A percentile compares a stretch with the other conserved stretches of the same genome.
Evolutionary conservation across 106 monocot genomes (phyloP).

Genomic region (Allium sativum): DNA sequence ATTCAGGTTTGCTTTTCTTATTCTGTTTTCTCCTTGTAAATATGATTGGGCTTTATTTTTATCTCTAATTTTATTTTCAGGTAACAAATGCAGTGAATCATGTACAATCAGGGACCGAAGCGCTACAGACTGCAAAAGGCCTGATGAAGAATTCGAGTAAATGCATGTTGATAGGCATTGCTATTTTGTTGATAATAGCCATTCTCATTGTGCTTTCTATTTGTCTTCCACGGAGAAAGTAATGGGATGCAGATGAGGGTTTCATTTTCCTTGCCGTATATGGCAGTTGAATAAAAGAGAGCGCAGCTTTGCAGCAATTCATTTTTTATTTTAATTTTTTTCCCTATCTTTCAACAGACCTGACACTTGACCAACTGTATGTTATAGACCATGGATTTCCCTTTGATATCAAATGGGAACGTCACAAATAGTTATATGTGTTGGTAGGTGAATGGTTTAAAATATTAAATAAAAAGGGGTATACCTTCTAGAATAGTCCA

Average conservation of each 20-base stretch:
- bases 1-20: conserved; percentile 16
- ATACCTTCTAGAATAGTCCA: too few relatives aligned
- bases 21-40: neutral
- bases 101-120: conserved; percentile 35
- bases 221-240: conserved; percentile 30
- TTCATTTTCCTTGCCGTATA: neutral
- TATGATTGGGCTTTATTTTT: neutral
- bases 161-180: conserved; percentile 36
- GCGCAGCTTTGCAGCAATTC: too few relatives aligned
- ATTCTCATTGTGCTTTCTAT: conserved; percentile 26
- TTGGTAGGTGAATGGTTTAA: too few relatives aligned
- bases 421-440: too few relatives aligned
- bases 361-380: too few relatives aligned
- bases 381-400: too few relatives aligned
- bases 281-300: conserved; percentile 3
- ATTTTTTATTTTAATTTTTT: too few relatives aligned
- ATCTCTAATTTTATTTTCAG: conserved; percentile 11
- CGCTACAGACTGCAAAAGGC: conserved; percentile 30
- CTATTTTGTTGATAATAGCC: conserved; percentile 31
- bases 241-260: neutral
- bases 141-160: conserved; percentile 44
- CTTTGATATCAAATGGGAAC: too few relatives aligned
- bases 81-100: conserved; percentile 45
- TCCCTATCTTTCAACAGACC: too few relatives aligned
- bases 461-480: too few relatives aligned